Base-by-base conservation (phyloP, 106 monocot genomes). In the Platanthera guangdongensis region DNA sequence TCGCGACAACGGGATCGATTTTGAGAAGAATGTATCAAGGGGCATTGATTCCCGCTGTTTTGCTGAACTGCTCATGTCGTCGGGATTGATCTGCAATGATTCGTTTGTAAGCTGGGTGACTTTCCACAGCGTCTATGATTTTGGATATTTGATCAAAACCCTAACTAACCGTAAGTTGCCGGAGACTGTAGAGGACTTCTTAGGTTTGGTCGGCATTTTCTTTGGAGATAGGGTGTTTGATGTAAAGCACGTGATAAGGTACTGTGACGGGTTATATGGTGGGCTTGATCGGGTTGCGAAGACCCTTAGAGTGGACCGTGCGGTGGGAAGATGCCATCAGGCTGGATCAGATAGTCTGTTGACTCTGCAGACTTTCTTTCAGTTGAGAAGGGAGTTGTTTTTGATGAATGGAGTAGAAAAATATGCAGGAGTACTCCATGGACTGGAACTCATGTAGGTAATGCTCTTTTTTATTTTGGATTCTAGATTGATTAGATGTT, bases 51-150 rank as follows among this genome's bases (percentile, higher is more conserved):
- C 82, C 14, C 28, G 25, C 28, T 22, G 47, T 1, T 85, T 85
- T 64, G 85, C 81, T 0, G 51, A 74, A 51, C 74, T 80, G 68
- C 57, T 83, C 77, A 77, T 80, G 80, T 74, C 76, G 11, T 83
- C 86, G 3, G 86, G 86, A 9, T 39, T 87, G 71, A 19, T 83
- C 13, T 57, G 67, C 59, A 83, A 80, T 74, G 84, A 75, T 5
- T 47, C 48, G 3, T 18, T 12, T 4, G 69, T 87, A 0, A 76
- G 52, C 11, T 88, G 84, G 88, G 53, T 88, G 52, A 85, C 84
- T 19, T 88, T 88, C 57, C 88, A 88, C 77, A 72, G 84, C 52
- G 82, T 80, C 1, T 87, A 87, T 49, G 87, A 87, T 47, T 82
- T 84, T 75, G 84, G 77, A 52, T 88, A 88, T 68, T 52, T 84